Evolutionary conservation across 2,329 filamentous ascomycete genomes (phyloP).

Genomic region (Mollisiaceae sp.): DNA sequence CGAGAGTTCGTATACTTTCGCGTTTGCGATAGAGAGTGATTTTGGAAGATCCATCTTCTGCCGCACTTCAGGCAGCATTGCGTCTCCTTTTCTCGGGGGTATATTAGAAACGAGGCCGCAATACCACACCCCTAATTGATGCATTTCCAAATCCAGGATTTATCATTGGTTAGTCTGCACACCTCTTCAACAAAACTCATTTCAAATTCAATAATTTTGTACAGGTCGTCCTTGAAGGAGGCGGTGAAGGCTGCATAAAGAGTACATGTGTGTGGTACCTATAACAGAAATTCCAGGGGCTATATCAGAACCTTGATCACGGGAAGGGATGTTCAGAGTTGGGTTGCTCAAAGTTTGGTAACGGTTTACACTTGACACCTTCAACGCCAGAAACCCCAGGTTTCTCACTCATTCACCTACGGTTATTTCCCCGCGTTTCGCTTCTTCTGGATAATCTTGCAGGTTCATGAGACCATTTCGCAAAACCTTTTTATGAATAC

Average conservation of each 20-base stretch:
- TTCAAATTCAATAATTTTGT: neutral
- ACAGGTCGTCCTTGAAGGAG: neutral
- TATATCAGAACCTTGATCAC: slow-evolving; percentile 11
- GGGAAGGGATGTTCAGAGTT: slow-evolving; percentile 10
- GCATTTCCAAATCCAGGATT: slow-evolving; percentile 11
- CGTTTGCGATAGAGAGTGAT: slow-evolving; percentile 13
- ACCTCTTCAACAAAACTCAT: slow-evolving; percentile 6
- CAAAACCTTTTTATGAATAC: no score
- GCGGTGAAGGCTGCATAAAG: slow-evolving; percentile 11
- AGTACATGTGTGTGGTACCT: slow-evolving; percentile 11
- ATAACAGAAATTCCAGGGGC: slow-evolving; percentile 10
- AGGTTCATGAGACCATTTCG: slow-evolving; percentile 8
- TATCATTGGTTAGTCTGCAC: slow-evolving; percentile 13
- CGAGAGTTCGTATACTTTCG: neutral
- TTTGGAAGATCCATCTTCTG: neutral
- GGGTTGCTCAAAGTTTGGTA: slow-evolving; percentile 9
- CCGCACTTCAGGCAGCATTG: slow-evolving; percentile 10
- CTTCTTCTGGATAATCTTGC: slow-evolving; percentile 14
- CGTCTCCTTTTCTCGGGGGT: slow-evolving; percentile 4
- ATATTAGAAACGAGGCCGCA: slow-evolving; percentile 1
- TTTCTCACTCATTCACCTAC: neutral
- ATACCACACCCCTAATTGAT: slow-evolving; percentile 13
- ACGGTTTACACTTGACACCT: slow-evolving; percentile 6
- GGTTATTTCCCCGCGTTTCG: slow-evolving; percentile 20
- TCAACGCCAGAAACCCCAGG: slow-evolving; percentile 11